Base-by-base conservation (phyloP, 306 rosid genomes). In the Spatholobus suberectus region DNA sequence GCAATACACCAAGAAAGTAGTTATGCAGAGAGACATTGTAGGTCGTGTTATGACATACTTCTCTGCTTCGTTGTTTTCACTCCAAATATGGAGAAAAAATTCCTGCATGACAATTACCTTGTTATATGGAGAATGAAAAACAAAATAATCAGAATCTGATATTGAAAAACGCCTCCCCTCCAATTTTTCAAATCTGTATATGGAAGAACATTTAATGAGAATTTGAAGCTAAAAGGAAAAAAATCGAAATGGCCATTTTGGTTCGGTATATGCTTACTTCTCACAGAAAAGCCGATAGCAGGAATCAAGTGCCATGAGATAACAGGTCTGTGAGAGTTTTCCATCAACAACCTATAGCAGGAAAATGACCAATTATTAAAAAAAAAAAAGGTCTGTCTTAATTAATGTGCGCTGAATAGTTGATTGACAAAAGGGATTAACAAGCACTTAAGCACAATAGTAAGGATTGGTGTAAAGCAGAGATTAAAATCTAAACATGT, bases 81-180 rank as follows among this genome's bases (percentile, higher is more conserved):
- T 69, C 67, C 32, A 46, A 38, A 21, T 51, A 47, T 17, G 35
- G 40, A 76, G 24, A 78, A 59, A 71, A 32, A 35, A 77, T 34
- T 75, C 38, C 32, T 34, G 43, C 27, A 74, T 70, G 85, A 74
- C 69, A 43, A 74, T 58, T 74, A 92, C 98, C 97, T 92, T 94
- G 92, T 90, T 92, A 84, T 94, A 94, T 21, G 97, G 98, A 73
- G 98, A 94, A 81, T 92, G 97, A 86, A 94, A 92, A 72, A 92
- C 92, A 73, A 92, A 87, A 70, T 87, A 90, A 78, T 92, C 97
- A 23, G 94, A 88, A 59, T 92, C 92, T 59, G 92, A 76, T 4
- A 92, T 61, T 44, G 94, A 89, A 75, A 94, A 92, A n/a, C 85
- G 92, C 86, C 86, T 91, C 72, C 95, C 91, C 82, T 88, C 94